Base-by-base conservation (phyloP, 805 yeast species). In the Zygosaccharomyces rouxii region DNA sequence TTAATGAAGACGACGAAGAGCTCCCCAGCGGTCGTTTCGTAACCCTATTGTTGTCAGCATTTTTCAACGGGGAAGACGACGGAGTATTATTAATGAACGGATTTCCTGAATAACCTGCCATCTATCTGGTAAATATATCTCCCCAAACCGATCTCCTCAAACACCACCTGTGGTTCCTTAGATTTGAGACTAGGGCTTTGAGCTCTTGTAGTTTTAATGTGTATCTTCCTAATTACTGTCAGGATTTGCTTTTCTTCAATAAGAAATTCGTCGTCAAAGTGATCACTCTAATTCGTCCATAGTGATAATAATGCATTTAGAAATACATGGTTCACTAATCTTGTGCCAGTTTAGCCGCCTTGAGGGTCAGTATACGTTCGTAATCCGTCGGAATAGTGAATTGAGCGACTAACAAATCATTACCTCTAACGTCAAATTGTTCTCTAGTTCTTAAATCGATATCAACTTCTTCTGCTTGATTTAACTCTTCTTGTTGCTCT, bases 401-500 rank as follows among this genome's bases (percentile, higher is more conserved):
- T 3, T 82, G 77, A 13, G 71, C 71, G 19, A 41, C 38, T 6
- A 69, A 58, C 39, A 79, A 64, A 35, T 77, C 78, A 58, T 84
- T 81, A 1, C 94, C 92, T 56, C 94, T 75, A 29, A 83, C 95
- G 70, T 83, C 95, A 19, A 69, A 73, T 38, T 64, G 70, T 55
- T 89, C 96, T 41, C 65, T 71, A 1, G 84, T 78, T 3, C 78
- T 53, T 3, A 89, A 81, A 64, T 89, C 96, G 23, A 89, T 77
- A 3, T 59, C 54, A 64, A 47, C 68, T 70, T 78, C 80, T 55
- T 83, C 88, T 49, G 81, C 89, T 47, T 77, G 80, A 55, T 81
- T 81, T 49, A 78, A 66, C 43, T 84, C 77, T 57, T 79, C 77
- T 58, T 78, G 80, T 51, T 78, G 78, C 52, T 80, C 74, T 44